Base-by-base conservation (phyloP, 2,329 filamentous ascomycete species). In the Fusarium globosum region DNA sequence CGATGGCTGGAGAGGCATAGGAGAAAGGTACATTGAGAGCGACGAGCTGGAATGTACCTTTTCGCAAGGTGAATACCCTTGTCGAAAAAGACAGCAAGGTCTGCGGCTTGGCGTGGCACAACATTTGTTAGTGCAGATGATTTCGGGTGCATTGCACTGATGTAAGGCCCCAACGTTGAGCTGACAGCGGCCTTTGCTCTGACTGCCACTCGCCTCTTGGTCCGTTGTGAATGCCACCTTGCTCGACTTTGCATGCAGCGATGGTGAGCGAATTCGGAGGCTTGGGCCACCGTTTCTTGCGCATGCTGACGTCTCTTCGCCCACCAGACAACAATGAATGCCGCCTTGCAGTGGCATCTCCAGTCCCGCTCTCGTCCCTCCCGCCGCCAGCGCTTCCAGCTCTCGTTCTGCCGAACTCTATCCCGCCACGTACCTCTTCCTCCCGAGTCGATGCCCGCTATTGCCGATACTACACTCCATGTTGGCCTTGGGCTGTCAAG, bases 21-120 rank as follows among this genome's bases (percentile, higher is more conserved):
- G 35, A 42, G 28, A 61, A 55, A 61, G 58, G 58, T 61, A 61
- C 58, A 55, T 61, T 15, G 26, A 26, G 35, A 26, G 45, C 18
- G 36, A 26, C 45, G 11, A 18, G 13, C n/a, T 33, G 16, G 43
- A 10, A 56, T 28, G 58, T 61, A 61, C 58, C 23, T 33, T 35
- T 35, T 36, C 6, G 28, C 28, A 2, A 41, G 6, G 13, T 7
- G 8, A 8, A 12, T 20, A 61, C 28, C 58, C 36, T 23, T 61
- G 46, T 16, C 36, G 23, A n/a, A 28, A 28, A 42, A 4, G 28
- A 35, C 16, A 18, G 5, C 36, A 36, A 33, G 46, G 26, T 35
- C 12, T 10, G 15, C n/a, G 4, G 15, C 46, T 33, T 35, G 30
- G 28, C 15, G 48, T 51, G 26, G 30, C 41, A 48, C n/a, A 36